Conservation (phyloP, 1,139 yeast genomes). For the Geotrichum carabidarum region DNA sequence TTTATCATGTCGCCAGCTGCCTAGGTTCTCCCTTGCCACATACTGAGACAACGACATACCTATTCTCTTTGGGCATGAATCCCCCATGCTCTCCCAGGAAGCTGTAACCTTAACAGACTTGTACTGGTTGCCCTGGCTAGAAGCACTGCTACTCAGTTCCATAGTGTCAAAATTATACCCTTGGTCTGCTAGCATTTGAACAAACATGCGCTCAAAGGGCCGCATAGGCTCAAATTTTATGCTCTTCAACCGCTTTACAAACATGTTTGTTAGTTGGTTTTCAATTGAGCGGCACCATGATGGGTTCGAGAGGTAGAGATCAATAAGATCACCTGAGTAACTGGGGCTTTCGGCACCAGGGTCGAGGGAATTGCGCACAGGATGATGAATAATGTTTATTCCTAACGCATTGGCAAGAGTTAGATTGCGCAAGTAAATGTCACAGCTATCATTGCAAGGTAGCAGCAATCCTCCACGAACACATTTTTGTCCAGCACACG, state of each 20-base stretch:
- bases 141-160: too few relatives aligned
- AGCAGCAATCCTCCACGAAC: constrained; percentile 3
- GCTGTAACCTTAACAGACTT: constrained; percentile 58
- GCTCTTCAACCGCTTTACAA: constrained; percentile 41
- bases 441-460: constrained; percentile 62
- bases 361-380: constrained; percentile 5
- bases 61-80: neutral
- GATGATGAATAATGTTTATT: constrained; percentile 10
- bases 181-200: constrained; percentile 58
- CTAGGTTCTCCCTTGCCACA: too few relatives aligned
- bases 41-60: too few relatives aligned
- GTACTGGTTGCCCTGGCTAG: constrained; percentile 58
- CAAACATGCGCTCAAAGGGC: constrained; percentile 58
- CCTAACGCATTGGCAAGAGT: constrained; percentile 56
- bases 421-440: constrained; percentile 52
- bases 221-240: constrained; percentile 71
- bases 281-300: constrained; percentile 32
- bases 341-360: constrained; percentile 8
- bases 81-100: constrained; percentile 10
- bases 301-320: constrained; percentile 32
- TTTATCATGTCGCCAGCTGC: too few relatives aligned
- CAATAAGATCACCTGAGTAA: constrained; percentile 31
- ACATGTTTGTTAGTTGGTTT: constrained; percentile 46
- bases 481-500: constrained; percentile 10
- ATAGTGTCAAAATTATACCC: constrained; percentile 52